Evolutionary conservation across 2,329 filamentous ascomycete species (phyloP).

Genomic region (Paramyrothecium roridum): DNA sequence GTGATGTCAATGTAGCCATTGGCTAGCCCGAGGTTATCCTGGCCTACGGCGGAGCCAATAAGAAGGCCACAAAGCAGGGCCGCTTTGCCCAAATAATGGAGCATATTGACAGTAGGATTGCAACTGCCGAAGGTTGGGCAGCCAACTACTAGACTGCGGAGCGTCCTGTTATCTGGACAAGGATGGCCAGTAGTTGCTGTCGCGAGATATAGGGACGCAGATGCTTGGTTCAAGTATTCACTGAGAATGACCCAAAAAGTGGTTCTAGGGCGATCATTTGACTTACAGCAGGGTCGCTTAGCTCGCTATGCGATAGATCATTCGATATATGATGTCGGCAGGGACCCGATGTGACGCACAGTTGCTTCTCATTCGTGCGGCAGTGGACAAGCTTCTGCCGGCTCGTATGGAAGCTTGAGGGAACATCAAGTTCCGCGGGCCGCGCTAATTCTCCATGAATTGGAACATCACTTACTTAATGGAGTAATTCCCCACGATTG

Average conservation of each 20-base stretch:
- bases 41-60: background rate
- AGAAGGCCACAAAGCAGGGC: background rate
- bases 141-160: too few relatives aligned
- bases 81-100: background rate
- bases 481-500: background rate
- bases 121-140: background rate
- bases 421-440: background rate
- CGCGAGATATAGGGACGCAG: too few relatives aligned
- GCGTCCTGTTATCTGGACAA: too few relatives aligned
- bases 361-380: background rate
- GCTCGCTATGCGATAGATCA: too few relatives aligned
- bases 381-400: background rate
- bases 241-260: too few relatives aligned
- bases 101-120: background rate
- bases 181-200: too few relatives aligned
- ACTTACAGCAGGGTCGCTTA: too few relatives aligned
- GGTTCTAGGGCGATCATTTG: too few relatives aligned
- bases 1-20: conserved; percentile 36
- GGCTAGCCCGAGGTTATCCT: conserved; percentile 29
- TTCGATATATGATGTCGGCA: background rate
- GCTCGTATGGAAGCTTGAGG: background rate
- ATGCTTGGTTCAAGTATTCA: too few relatives aligned
- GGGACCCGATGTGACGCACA: background rate
- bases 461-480: background rate
- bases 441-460: background rate